Percentiles rank a stretch among this genome's conserved stretches.
Conservation (phyloP, 2,329 filamentous ascomycete species). For the Fusarium setosum region DNA sequence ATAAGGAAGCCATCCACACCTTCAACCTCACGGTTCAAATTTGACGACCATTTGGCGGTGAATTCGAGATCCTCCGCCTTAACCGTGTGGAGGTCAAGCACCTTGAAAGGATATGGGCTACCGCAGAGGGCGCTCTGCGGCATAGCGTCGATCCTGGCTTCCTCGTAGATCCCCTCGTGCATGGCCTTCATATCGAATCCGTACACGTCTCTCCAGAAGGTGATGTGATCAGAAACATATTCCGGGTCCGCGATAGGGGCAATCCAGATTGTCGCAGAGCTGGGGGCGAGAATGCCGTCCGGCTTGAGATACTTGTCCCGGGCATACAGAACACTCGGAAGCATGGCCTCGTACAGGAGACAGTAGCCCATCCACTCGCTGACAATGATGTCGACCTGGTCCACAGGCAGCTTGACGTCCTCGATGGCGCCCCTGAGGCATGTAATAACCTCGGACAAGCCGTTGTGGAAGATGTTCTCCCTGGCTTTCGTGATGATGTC, state of each 20-base stretch:
- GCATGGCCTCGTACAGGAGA: slow-evolving; percentile 94
- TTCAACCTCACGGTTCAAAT: slow-evolving; percentile 70
- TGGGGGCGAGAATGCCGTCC: slow-evolving; percentile 86
- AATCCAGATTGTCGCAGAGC: slow-evolving; percentile 84
- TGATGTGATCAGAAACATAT: slow-evolving; percentile 80
- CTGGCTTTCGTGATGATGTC: slow-evolving; percentile 89
- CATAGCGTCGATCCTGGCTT: slow-evolving; percentile 82
- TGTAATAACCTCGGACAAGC: slow-evolving; percentile 78
- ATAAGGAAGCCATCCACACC: slow-evolving; percentile 87
- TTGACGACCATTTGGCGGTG: slow-evolving; percentile 73
- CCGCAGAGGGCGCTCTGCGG: slow-evolving; percentile 70
- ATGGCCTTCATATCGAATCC: slow-evolving; percentile 95
- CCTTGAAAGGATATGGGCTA: slow-evolving; percentile 73
- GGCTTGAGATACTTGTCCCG: slow-evolving; percentile 86
- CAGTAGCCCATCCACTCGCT: slow-evolving; percentile 99
- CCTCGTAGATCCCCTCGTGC: slow-evolving; percentile 84
- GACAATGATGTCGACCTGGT: slow-evolving; percentile 91
- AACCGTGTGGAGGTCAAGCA: slow-evolving; percentile 81
- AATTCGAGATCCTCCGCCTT: slow-evolving; percentile 81
- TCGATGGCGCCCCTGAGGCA: slow-evolving; percentile 89
- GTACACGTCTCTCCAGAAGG: slow-evolving; percentile 93
- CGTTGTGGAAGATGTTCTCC: slow-evolving; percentile 86
- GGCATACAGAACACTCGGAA: slow-evolving; percentile 90
- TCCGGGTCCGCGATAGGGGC: slow-evolving; percentile 84
- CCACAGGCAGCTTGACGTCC: slow-evolving; percentile 81